phyloP scores from a whole-genome alignment of 73 alveolate genomes.

The Symbiodinium pilosum region DNA sequence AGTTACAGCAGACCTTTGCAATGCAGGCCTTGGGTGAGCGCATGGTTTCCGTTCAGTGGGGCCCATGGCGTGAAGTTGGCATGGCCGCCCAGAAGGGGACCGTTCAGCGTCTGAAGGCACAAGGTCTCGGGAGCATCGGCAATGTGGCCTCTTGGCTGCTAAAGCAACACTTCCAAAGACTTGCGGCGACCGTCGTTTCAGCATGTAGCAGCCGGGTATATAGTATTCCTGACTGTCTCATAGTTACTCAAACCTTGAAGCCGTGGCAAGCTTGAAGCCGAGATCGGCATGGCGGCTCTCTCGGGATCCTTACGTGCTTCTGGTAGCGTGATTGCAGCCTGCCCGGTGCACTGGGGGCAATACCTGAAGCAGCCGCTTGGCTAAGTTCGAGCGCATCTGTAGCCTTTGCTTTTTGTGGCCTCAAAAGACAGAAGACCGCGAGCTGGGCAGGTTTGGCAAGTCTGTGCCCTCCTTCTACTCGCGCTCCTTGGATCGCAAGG shows the following conservation, averaged over 20 bases:
- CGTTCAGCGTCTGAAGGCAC: conserved; percentile 72
- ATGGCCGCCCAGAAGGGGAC: conserved; percentile 91
- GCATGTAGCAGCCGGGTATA: too few species aligned
- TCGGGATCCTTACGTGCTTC: conserved; percentile 51
- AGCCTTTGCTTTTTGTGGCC: neutral
- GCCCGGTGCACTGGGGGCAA: conserved; percentile 90
- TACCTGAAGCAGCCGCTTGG: conserved; percentile 72
- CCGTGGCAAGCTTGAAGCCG: neutral
- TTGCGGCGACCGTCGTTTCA: too few species aligned
- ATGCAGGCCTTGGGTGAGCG: conserved; percentile 75
- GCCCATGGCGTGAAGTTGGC: conserved; percentile 95
- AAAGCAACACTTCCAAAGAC: too few species aligned
- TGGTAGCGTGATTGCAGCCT: conserved; percentile 61
- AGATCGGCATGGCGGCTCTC: conserved; percentile 93
- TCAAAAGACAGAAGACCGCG: too few species aligned
- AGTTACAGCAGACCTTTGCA: too few species aligned
- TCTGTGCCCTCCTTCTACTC: conserved; percentile 77
- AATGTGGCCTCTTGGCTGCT: conserved; percentile 39
- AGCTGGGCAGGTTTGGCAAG: conserved; percentile 90
- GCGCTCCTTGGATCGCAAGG: neutral
- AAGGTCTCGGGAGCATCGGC: conserved; percentile 83
- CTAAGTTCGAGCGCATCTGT: neutral
- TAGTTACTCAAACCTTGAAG: too few species aligned
- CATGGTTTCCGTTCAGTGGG: conserved; percentile 90
- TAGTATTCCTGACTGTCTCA: too few species aligned